Conservation (phyloP, 2,329 filamentous ascomycete genomes). For the Fusarium abutilonis region DNA sequence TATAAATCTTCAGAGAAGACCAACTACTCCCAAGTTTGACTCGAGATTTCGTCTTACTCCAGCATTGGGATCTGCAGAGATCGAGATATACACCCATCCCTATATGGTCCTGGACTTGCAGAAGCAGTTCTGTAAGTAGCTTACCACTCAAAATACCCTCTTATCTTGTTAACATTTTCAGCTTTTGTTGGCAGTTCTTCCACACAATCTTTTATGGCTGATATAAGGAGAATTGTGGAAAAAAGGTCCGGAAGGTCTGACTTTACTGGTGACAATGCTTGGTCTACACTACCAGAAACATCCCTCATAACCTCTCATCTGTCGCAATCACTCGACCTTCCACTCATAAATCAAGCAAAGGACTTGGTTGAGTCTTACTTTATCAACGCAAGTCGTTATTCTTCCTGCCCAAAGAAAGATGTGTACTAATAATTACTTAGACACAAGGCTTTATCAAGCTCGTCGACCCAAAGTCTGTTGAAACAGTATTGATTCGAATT, state of each 20-base stretch:
- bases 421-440: slow-evolving; percentile 46
- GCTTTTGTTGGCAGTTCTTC: slow-evolving; percentile 72
- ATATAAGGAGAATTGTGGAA: slow-evolving; percentile 69
- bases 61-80: slow-evolving; percentile 60
- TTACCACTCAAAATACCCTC: neutral
- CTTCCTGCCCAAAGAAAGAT: neutral
- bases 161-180: slow-evolving; percentile 42
- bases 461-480: slow-evolving; percentile 63
- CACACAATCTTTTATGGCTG: slow-evolving; percentile 68
- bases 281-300: slow-evolving; percentile 66
- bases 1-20: neutral
- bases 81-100: slow-evolving; percentile 62
- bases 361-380: slow-evolving; percentile 63
- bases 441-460: slow-evolving; percentile 70
- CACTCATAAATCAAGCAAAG: slow-evolving; percentile 64
- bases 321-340: slow-evolving; percentile 17
- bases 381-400: slow-evolving; percentile 58
- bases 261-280: slow-evolving; percentile 66
- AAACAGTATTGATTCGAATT: slow-evolving; percentile 64
- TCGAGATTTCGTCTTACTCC: slow-evolving; percentile 3
- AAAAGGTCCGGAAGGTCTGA: slow-evolving; percentile 62
- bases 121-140: slow-evolving; percentile 63
- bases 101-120: slow-evolving; percentile 69
- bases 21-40: neutral
- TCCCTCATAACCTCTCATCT: slow-evolving; percentile 56